phyloP scores from a whole-genome alignment of 768 basidiomycete species.

The Psilocybe tampanensis region DNA sequence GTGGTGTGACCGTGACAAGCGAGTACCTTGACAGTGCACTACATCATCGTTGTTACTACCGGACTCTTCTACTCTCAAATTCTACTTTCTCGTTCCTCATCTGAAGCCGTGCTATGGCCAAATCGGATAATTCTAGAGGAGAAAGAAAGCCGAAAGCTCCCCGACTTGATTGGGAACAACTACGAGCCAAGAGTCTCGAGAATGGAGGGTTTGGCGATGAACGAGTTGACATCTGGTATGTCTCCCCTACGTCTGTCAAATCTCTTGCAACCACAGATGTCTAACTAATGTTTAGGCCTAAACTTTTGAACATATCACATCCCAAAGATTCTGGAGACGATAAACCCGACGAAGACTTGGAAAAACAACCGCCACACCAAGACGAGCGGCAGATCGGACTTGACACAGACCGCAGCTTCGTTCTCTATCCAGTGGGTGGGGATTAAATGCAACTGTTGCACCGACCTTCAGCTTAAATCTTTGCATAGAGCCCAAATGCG shows the following conservation, averaged over 20 bases:
- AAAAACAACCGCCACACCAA: conserved; percentile 41
- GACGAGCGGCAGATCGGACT: conserved; percentile 89
- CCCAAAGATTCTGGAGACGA: conserved; percentile 11
- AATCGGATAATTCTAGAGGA: neutral
- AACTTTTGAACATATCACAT: conserved; percentile 26
- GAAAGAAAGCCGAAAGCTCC: neutral
- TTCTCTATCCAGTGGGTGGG: conserved; percentile 87
- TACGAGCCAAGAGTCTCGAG: conserved; percentile 49
- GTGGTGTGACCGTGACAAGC: neutral
- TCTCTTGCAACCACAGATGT: neutral
- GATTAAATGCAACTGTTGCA: neutral
- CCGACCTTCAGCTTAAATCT: conserved; percentile 23
- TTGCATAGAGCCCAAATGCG: conserved; percentile 21
- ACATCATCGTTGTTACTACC: neutral
- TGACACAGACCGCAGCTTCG: conserved; percentile 92
- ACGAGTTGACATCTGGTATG: conserved; percentile 60
- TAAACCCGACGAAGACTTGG: neutral
- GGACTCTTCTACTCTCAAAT: neutral
- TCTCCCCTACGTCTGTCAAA: neutral
- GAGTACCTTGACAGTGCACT: too few relatives aligned
- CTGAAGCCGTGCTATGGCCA: neutral
- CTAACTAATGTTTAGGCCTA: conserved; percentile 20
- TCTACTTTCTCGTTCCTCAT: neutral
- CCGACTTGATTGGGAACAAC: conserved; percentile 43
- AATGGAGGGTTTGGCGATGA: conserved; percentile 68